Percentiles rank a stretch among this genome's conserved stretches.
These are phyloP conservation scores for Pachysolen tannophilus DNA, from an alignment of 805 yeast species.

Conservation along the genomic window DNA sequence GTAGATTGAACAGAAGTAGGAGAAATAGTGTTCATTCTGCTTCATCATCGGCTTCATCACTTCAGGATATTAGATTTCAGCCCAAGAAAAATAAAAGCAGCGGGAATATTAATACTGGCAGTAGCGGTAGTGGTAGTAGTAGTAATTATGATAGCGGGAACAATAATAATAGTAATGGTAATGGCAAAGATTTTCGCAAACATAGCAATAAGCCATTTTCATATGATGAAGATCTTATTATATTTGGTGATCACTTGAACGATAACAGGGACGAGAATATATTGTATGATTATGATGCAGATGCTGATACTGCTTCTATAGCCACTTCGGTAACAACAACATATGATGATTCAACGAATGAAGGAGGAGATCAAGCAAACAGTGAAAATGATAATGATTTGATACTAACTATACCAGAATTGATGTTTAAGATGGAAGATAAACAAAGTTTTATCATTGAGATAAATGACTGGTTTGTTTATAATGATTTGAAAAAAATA, in stretches of 20 bases:
- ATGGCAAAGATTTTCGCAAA: not conserved
- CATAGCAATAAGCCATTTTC: too few relatives aligned
- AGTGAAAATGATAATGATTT: conserved; percentile 18
- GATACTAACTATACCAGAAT: conserved; percentile 29
- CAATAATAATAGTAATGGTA: not conserved
- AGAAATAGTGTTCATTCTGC: conserved; percentile 1
- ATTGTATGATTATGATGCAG: conserved; percentile 17
- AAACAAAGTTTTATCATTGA: conserved; percentile 29
- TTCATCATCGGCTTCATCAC: not conserved
- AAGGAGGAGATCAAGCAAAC: too few relatives aligned
- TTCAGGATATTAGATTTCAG: too few relatives aligned
- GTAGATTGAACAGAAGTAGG: conserved; percentile 5
- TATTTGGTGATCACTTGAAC: conserved; percentile 12
- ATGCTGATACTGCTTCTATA: conserved; percentile 8
- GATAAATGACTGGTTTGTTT: conserved; percentile 29
- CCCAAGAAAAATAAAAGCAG: too few relatives aligned
- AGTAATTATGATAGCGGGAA: not conserved
- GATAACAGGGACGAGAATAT: conserved; percentile 24
- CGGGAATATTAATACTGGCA: too few relatives aligned
- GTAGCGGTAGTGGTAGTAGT: too few relatives aligned
- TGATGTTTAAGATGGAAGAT: conserved; percentile 35
- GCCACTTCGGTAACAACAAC: conserved; percentile 5
- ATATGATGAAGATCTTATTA: too few relatives aligned
- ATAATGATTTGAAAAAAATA: conserved; percentile 20
- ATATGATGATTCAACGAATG: conserved; percentile 1